Base-by-base conservation (phyloP, 2,329 filamentous ascomycete species). In the Venturia aucupariae region DNA sequence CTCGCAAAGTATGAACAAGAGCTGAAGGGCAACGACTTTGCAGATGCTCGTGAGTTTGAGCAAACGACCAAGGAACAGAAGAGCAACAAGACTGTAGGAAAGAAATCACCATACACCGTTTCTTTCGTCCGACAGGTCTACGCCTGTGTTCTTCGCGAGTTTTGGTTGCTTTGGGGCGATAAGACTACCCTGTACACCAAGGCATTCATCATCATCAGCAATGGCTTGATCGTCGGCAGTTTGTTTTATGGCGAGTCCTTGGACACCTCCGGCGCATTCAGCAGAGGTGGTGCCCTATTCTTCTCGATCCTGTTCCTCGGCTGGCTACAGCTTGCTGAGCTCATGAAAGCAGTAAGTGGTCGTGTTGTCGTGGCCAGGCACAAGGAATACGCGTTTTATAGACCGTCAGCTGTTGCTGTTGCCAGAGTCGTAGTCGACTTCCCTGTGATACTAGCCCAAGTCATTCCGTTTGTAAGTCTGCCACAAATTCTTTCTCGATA, bases 111-210 rank as follows among this genome's bases (percentile, higher is more conserved):
- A 22, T 94, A 91, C 75, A 93, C 90, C 0, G 85, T 93, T 64
- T 89, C 86, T 13, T 89, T 92, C 71, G 76, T 81, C 54, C 82
- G 84, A 5, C 90, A 94, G 74, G 86, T 94, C 1, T 72, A 83
- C 35, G 84, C 85, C 79, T 87, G 77, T 67, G 88, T 87, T 0
- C 81, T 85, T 68, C 83, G 90, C 51, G 89, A 94, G 74, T 86
- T 90, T 66, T 92, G 89, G 87, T 82, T 95, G 38, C 83, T 92
- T 35, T 83, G 84, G 71, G 90, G 90, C 46, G 89, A 95, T 74
- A 86, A 82, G 66, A 86, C 86, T 0, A 88, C 89, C 0, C 80
- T 94, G 1, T 87, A 86, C 73, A 93, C 89, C 48, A 94, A 93
- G 68, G 81, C 89, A 66, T 89, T 91, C 75, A 90, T 91, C 72